Evolutionary conservation across 2,329 filamentous ascomycete species (phyloP), one percentile per base, ranked within the genome.

Genomic region (Fusarium ambrosium): DNA sequence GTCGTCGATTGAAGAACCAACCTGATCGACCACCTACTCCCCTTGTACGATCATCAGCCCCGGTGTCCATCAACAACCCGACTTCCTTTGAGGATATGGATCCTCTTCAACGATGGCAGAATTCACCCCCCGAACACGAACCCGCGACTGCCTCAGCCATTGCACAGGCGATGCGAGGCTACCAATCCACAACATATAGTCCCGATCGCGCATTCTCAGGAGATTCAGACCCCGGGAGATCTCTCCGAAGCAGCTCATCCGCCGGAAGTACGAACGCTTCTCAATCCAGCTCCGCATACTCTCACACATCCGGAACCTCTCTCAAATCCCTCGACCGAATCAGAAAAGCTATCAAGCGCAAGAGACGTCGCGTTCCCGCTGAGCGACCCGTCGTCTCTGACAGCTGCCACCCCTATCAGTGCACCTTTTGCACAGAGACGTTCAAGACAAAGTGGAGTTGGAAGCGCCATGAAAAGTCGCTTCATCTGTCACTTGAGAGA

Each of bases 401-500:
- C 4, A 81, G 74, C 72, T 82, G 77, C 72, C 72, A 34, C 66
- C 74, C 2, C 45, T 82, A 79, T 53, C 84, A 86, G 60, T 86
- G 84, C 69, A 86, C 84, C 13, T 86, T 86, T 72, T 86, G 84
- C 69, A 84, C 83, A 0, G 83, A 85, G 63, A 82, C 82, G 3
- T 86, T 86, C 76, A 83, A 82, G 66, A 84, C 81, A 1, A 85
- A 84, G 55, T 82, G 85, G 66, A 83, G 85, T 68, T 86, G 84
- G 84, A 82, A 84, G 64, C 81, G 87, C 32, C 87, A 89, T 71
- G 87, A 89, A 72, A 84, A 83, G 43, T 81, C 83, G 72, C 82
- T 82, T 2, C 56, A 59, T 32, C 29, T 59, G 6, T 59, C 82
- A 48, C 85, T 85, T 2, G 84, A 81, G 80, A 81, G 73, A 53